These are phyloP conservation scores for Davidsoniella neocaledoniae DNA, from an alignment of 2,329 filamentous ascomycete species.

Conservation along the genomic window DNA sequence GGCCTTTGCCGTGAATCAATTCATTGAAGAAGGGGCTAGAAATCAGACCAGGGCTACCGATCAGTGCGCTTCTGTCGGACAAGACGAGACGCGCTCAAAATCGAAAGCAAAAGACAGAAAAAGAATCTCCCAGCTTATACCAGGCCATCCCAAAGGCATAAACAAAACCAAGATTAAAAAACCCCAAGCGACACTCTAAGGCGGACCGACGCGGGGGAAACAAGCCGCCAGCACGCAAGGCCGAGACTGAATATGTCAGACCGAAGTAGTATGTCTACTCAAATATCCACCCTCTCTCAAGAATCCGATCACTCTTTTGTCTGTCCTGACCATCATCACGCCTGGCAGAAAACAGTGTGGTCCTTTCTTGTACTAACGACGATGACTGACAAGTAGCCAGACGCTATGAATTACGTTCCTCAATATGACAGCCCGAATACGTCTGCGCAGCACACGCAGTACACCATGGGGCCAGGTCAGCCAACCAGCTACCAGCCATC, in stretches of 20 bases:
- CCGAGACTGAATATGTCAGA: slow-evolving; percentile 3
- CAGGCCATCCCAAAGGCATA: not conserved
- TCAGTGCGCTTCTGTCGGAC: slow-evolving; percentile 7
- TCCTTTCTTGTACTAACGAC: not conserved
- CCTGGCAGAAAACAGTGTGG: too few relatives aligned
- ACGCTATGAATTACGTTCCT: slow-evolving; percentile 4
- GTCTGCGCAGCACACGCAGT: too few relatives aligned
- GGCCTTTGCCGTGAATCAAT: not conserved
- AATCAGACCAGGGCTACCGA: slow-evolving; percentile 5
- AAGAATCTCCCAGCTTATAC: slow-evolving; percentile 2
- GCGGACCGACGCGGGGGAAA: not conserved
- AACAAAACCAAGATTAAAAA: not conserved
- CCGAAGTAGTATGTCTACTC: not conserved
- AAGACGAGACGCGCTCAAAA: slow-evolving; percentile 5
- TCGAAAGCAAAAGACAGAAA: slow-evolving; percentile 2
- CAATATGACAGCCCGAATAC: not conserved
- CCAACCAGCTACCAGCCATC: not conserved
- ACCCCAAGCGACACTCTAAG: too few relatives aligned
- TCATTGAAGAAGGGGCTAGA: slow-evolving; percentile 1
- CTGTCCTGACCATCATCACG: not conserved
- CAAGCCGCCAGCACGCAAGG: not conserved
- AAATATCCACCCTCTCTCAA: not conserved
- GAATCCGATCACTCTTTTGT: too few relatives aligned
- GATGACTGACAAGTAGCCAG: not conserved
- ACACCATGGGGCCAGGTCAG: too few relatives aligned